Percentiles rank a stretch among this genome's conserved stretches.
Evolutionary conservation across 352 stramenopile species (phyloP).

Genomic region (Elongisporangium undulatum): DNA sequence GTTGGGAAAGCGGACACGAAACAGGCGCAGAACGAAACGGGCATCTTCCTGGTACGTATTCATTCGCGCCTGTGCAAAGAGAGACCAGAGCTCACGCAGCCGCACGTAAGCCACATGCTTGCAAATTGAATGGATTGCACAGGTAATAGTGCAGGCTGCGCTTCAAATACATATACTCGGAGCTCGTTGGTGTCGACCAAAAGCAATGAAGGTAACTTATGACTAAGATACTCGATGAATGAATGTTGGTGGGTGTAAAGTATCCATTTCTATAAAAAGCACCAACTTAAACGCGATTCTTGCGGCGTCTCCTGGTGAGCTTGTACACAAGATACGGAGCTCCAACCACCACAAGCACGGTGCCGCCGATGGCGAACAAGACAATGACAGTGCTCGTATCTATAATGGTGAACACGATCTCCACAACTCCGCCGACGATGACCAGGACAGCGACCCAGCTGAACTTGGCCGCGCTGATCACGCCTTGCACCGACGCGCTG

Average conservation of each 20-base stretch:
- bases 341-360: background rate
- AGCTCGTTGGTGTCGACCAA: background rate
- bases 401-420: slow-evolving; percentile 32
- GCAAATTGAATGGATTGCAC: background rate
- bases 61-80: background rate
- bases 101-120: background rate
- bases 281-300: background rate
- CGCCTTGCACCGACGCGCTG: slow-evolving; percentile 51
- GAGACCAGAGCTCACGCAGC: background rate
- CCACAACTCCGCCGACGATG: slow-evolving; percentile 51
- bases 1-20: background rate
- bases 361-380: background rate
- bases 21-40: background rate
- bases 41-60: background rate
- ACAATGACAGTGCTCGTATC: background rate
- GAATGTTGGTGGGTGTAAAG: background rate
- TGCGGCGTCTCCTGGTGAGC: background rate
- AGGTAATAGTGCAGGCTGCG: background rate
- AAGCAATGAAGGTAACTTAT: background rate
- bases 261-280: background rate
- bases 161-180: background rate
- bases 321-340: background rate
- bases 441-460: slow-evolving; percentile 40
- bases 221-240: no score
- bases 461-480: slow-evolving; percentile 67